phyloP scores from a whole-genome alignment of 2,329 filamentous ascomycete species.

The Fusarium fracticaudum region DNA sequence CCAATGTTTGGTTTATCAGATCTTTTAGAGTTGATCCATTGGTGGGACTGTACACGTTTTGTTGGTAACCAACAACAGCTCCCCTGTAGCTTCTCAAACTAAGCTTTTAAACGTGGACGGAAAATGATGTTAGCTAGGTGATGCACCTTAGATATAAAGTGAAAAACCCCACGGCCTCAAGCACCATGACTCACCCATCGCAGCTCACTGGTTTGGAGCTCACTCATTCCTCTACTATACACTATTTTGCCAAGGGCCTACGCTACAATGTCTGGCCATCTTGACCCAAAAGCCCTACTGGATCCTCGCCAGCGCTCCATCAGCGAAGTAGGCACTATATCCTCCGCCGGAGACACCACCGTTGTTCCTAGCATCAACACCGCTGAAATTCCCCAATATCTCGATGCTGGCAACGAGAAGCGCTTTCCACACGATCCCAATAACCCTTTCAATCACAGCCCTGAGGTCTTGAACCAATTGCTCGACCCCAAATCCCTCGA shows the following conservation, averaged over 20 bases:
- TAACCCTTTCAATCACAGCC: constrained; percentile 2
- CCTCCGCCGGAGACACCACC: constrained; percentile 8
- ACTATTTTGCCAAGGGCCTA: not conserved
- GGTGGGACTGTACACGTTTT: not conserved
- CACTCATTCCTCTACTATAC: not conserved
- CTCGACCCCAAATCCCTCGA: constrained; percentile 18
- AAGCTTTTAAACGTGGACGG: not conserved
- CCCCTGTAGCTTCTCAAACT: not conserved
- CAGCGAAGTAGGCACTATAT: constrained; percentile 24
- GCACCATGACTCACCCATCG: constrained; percentile 18
- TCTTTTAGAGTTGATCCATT: not conserved
- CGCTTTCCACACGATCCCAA: not conserved
- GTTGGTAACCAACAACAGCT: not conserved
- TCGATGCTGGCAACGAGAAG: not conserved
- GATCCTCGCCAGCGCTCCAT: constrained; percentile 28
- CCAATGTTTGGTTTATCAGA: not conserved
- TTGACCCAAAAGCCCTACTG: constrained; percentile 26
- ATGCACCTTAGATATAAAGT: constrained; percentile 3
- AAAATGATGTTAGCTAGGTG: not conserved
- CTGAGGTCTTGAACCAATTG: not conserved
- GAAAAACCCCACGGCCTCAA: constrained; percentile 12
- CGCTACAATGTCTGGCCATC: constrained; percentile 24
- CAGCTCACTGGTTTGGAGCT: constrained; percentile 27
- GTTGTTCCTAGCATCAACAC: constrained; percentile 19
- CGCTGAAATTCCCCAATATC: constrained; percentile 5